A percentile compares a stretch with the other conserved stretches of the same genome.
These are phyloP conservation scores for Fusarium sp. DNA, from an alignment of 2,329 filamentous ascomycete species.

Conservation along the genomic window DNA sequence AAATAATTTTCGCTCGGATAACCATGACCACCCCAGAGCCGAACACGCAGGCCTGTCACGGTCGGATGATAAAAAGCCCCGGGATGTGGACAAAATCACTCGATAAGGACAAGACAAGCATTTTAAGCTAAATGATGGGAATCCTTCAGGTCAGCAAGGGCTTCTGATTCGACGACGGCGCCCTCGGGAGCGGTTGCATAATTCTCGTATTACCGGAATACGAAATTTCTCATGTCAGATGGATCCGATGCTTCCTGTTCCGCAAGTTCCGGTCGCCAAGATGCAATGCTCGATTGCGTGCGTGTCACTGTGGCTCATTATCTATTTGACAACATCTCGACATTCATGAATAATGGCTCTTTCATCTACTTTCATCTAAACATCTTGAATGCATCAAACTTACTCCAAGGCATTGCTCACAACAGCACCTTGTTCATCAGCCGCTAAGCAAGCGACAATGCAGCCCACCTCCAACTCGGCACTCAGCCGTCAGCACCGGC, in stretches of 20 bases:
- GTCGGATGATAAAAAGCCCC: neutral
- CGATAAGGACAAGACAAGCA: neutral
- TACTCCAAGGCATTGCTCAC: neutral
- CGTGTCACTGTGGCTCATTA: neutral
- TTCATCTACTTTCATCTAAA: neutral
- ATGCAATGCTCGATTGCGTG: neutral
- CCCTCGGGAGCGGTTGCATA: neutral
- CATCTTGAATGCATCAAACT: neutral
- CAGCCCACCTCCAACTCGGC: neutral
- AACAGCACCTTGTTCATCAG: neutral
- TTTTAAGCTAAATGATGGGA: neutral
- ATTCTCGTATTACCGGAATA: neutral
- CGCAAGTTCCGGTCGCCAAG: neutral
- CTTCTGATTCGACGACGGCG: neutral
- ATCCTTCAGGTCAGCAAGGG: neutral
- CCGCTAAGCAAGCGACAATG: neutral
- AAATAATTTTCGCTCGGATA: neutral
- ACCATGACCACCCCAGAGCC: neutral
- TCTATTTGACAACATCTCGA: neutral
- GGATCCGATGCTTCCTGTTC: neutral
- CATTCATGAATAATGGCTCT: neutral
- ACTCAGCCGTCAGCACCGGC: neutral
- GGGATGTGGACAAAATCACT: neutral
- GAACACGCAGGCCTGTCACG: neutral
- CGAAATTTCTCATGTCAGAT: slow-evolving; percentile 1